Evolutionary conservation across 2,329 filamentous ascomycete species (phyloP), one percentile per base, ranked within the genome.

Genomic region (Ambrosiella beaveri): DNA sequence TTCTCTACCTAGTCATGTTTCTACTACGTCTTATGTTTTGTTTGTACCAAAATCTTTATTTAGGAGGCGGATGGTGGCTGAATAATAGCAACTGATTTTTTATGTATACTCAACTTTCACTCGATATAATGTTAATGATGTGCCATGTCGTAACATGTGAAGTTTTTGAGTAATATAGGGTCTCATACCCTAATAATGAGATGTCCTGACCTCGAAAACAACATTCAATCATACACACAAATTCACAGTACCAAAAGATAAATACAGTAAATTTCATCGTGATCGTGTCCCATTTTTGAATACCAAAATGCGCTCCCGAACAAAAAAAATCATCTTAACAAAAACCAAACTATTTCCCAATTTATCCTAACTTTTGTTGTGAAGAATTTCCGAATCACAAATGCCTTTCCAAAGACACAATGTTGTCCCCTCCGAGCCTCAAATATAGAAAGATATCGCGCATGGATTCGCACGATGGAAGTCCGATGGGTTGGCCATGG

Each of bases 401-500:
- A 53, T 9, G 12, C 15, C 15, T 53, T 13, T 13, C 50, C 12
- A 37, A 36, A 36, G 36, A 36, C 50, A 13, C 19, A 17, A 12
- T 35, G 12, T n/a, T 37, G 41, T 54, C n/a, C 51, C 38, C n/a
- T 2, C 13, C 17, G 6, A 19, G 3, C 52, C n/a, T 7, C 15
- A 54, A 39, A 27, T n/a, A 35, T 8, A 54, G 13, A 13, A 44
- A 40, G 19, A 51, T 17, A n/a, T 51, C 19, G 17, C 17, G 17
- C 15, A 51, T 15, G 27, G 11, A 12, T 19, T 7, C 13, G 6
- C 27, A 51, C 7, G 36, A 54, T 12, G 35, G 35, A n/a, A 8
- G 17, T 27, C 35, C n/a, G 17, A 54, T 39, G 58, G 58, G 49
- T 47, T 57, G 58, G 58, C 54, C 54, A 59, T 59, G 54, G 58